Evolutionary conservation across 345 rosid genomes (phyloP), one percentile per base, ranked within the genome.

Genomic region (Alliaria petiolata): DNA sequence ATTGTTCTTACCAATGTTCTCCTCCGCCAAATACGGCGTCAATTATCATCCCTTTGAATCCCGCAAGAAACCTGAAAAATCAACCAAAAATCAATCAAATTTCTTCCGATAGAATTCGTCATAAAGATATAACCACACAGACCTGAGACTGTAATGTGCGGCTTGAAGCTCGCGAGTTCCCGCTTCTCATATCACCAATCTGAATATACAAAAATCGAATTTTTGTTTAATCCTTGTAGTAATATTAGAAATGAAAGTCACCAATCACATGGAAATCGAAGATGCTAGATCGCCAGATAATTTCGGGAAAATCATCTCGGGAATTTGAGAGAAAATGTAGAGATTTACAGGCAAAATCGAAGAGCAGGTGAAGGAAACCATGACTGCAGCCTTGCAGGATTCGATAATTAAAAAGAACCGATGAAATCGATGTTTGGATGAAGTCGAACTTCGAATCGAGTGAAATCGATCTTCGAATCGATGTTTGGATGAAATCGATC

Each of bases 21-120:
- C 43, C 97, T 79, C 25, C 96, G 90, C 96, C 93, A 87, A 9
- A 85, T 78, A 36, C 84, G 87, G 25, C 89, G 85, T 9, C 86
- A 84, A 25, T 80, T 50, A 22, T 84, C 76, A 30, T 75, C 79
- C 28, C 79, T 78, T 51, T 76, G 60, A 52, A 78, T 62, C 74
- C 81, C 80, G 31, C 83, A 77, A 44, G 59, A 67, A 25, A 82
- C 79, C 90, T 88, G 22, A 19, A 72, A 43, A 22, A 53, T n/a
- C 4, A 3, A 55, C 35, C 15, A 17, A 78, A 46, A 40, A 43
- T 19, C 20, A 71, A 3, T 13, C 46, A 69, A 33, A 22, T n/a
- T 1, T 50, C 16, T 7, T 12, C 54, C 5, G 34, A 26, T 7
- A 0, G n/a, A 61, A 31, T 15, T 51, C 16, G 26, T 3, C 30